Evolutionary conservation across 164 flowering plant species (phyloP).

Genomic region (Taxillus chinensis): DNA sequence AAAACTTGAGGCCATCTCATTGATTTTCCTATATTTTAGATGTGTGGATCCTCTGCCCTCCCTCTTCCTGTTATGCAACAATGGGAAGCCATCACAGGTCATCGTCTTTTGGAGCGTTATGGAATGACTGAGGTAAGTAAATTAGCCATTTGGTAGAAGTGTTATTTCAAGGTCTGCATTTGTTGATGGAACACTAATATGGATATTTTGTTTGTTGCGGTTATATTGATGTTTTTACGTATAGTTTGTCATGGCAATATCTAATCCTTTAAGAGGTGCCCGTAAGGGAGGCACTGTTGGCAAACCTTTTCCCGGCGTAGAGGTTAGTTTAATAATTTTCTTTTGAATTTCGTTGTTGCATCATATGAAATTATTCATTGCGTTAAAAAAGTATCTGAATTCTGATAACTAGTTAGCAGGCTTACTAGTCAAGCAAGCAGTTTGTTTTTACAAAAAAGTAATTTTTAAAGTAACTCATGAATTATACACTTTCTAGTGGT

Average conservation of each 20-base stretch:
- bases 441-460: no score
- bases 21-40: slow-evolving; percentile 25
- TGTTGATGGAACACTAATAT: background rate
- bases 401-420: no score
- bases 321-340: slow-evolving; percentile 37
- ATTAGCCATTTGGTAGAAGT: background rate
- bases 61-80: slow-evolving; percentile 91
- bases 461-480: no score
- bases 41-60: slow-evolving; percentile 99
- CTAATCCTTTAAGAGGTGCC: slow-evolving; percentile 74
- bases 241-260: slow-evolving; percentile 96
- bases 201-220: background rate
- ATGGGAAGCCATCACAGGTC: slow-evolving; percentile 94
- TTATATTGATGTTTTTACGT: slow-evolving; percentile 11
- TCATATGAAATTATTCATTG: no score
- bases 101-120: slow-evolving; percentile 88
- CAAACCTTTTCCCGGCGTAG: slow-evolving; percentile 86
- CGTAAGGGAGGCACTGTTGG: slow-evolving; percentile 96
- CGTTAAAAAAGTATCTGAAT: no score
- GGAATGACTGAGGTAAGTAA: slow-evolving; percentile 94
- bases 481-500: no score
- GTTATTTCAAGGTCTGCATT: background rate
- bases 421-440: no score
- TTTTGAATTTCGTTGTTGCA: background rate
- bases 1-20: background rate